Evolutionary conservation across 345 rosid genomes (phyloP), one percentile per base, ranked within the genome.

Genomic region (Chamaenerion angustifolium): DNA sequence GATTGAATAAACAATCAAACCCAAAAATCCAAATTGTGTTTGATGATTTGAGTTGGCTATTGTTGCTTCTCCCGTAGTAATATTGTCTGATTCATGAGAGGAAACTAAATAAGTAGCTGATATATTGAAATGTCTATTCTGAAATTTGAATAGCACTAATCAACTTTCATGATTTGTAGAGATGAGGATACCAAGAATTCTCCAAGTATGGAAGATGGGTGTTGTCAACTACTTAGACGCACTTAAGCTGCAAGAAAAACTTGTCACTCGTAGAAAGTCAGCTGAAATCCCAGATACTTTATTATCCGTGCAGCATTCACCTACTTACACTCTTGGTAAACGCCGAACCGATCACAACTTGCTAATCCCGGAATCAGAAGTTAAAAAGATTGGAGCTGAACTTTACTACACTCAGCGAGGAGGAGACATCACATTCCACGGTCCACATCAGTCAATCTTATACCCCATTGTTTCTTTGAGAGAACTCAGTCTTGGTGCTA

Each of bases 331-430:
- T 1, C 75, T 87, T 3, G 93, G 95, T 23, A 86, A 86, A 58
- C 74, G 84, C 15, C 49, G 75, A 54, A 85, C 88, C 8, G 88
- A 77, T 67, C 88, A 83, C 69, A 83, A 90, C 68, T 58, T 90
- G 54, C 68, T 90, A 48, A 59, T 90, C 21, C 64, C 87, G 23
- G 59, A 60, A 62, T 55, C 82, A 57, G 93, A 87, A 58, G 82
- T 92, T 46, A 62, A 59, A 40, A 69, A 62, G 44, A 51, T 83
- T 27, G 96, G 95, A 68, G 95, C 93, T 52, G 77, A 81, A 54
- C 96, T 87, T 64, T 81, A 87, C 55, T 80, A 87, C 57, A 90
- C 98, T 4, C 85, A 78, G 62, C 76, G 95, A 76, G 95, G 98
- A 59, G 98, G 93, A 45, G 89, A 87, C 42, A 76, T 90, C 52